Conservation (phyloP, 805 yeast species). For the Pichia rugopelliculosa region DNA sequence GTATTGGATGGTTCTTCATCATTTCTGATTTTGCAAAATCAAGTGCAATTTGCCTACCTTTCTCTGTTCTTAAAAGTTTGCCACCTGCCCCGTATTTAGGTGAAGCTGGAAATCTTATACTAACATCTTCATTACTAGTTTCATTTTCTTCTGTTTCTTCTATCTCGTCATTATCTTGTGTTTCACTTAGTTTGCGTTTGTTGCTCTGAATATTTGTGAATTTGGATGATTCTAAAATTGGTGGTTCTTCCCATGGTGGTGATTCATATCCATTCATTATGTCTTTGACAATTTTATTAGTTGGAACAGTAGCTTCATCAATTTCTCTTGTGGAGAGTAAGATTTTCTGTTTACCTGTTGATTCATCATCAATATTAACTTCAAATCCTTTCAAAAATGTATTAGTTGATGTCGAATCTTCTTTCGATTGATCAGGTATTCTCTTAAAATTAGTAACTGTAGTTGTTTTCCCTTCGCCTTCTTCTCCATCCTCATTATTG, state of each 20-base stretch:
- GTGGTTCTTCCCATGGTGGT: slow-evolving; percentile 30
- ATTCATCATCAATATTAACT: slow-evolving; percentile 8
- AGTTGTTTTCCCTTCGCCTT: background rate
- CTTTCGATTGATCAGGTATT: background rate
- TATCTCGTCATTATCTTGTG: slow-evolving; percentile 1
- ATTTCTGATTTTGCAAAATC: slow-evolving; percentile 23
- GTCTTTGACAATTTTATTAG: slow-evolving; percentile 9
- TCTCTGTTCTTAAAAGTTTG: slow-evolving; percentile 22
- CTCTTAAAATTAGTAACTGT: background rate
- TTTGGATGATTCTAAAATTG: slow-evolving; percentile 21
- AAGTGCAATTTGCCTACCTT: slow-evolving; percentile 22
- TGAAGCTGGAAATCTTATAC: slow-evolving; percentile 38
- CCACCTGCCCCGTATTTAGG: slow-evolving; percentile 39
- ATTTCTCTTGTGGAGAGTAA: background rate
- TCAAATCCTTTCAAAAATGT: background rate
- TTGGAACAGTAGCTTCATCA: background rate
- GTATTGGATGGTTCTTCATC: slow-evolving; percentile 19
- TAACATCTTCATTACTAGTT: slow-evolving; percentile 14
- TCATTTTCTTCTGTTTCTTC: background rate
- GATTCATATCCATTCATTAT: slow-evolving; percentile 24
- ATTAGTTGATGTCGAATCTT: background rate
- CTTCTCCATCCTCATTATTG: background rate
- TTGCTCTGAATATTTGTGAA: slow-evolving; percentile 6
- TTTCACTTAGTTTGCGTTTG: background rate
- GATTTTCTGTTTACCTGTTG: slow-evolving; percentile 2